A percentile compares a stretch with the other conserved stretches of the same genome.
phyloP scores from a whole-genome alignment of 208 protist genomes.

The Trichomonas gallinae region DNA sequence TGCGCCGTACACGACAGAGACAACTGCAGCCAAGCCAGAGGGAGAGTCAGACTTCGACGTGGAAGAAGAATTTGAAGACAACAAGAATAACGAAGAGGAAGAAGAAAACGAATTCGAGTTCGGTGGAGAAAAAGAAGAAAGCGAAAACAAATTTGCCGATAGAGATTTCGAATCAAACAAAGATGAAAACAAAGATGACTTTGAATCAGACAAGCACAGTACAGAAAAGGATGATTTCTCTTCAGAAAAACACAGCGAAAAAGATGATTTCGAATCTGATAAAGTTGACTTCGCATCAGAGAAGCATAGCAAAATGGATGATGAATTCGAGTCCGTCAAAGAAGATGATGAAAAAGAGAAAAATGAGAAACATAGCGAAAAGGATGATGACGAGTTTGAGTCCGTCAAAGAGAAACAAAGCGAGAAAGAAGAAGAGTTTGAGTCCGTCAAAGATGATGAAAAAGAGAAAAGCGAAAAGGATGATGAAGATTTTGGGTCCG shows the following conservation, averaged over 20 bases:
- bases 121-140: not conserved
- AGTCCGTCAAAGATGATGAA: too few species aligned
- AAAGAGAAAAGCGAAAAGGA: too few species aligned
- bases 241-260: not conserved
- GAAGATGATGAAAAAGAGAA: too few species aligned
- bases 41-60: not conserved
- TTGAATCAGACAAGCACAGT: not conserved
- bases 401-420: too few species aligned
- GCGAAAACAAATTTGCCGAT: not conserved
- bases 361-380: too few species aligned
- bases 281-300: not conserved
- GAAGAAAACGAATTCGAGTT: not conserved
- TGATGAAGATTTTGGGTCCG: too few species aligned
- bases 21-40: not conserved
- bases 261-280: too few species aligned
- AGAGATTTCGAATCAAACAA: not conserved
- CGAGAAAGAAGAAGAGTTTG: too few species aligned
- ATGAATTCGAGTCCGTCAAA: too few species aligned
- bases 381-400: too few species aligned
- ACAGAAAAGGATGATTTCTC: too few species aligned
- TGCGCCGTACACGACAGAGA: not conserved
- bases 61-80: not conserved
- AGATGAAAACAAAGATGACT: not conserved
- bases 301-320: too few species aligned
- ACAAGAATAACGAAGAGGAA: not conserved